phyloP scores from a whole-genome alignment of 1,139 yeast species.

The Geotrichum macrosporum region DNA sequence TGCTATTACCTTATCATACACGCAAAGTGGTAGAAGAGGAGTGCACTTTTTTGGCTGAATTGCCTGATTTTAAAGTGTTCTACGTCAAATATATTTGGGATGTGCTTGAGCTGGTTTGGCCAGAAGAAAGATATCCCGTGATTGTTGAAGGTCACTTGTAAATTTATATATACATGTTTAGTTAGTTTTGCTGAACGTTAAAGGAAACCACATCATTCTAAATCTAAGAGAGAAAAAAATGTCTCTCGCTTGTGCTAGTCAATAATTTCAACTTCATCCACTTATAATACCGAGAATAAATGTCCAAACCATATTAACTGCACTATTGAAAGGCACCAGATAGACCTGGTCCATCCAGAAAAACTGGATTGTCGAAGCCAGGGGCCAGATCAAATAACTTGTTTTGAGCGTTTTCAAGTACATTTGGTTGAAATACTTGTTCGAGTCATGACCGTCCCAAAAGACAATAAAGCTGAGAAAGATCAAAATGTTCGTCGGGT shows the following conservation, averaged over 20 bases:
- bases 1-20: slow-evolving; percentile 68
- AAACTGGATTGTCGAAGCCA: slow-evolving; percentile 37
- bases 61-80: slow-evolving; percentile 52
- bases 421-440: slow-evolving; percentile 33
- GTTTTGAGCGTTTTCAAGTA: slow-evolving; percentile 31
- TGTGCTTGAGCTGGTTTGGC: slow-evolving; percentile 66
- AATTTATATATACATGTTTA: too few species aligned
- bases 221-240: too few species aligned
- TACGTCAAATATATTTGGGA: slow-evolving; percentile 80
- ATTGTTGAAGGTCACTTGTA: slow-evolving; percentile 20
- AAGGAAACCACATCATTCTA: too few species aligned
- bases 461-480: slow-evolving; percentile 36
- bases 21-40: slow-evolving; percentile 65
- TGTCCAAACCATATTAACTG: slow-evolving; percentile 39
- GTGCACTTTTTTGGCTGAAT: slow-evolving; percentile 44
- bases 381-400: slow-evolving; percentile 39
- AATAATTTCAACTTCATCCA: neutral
- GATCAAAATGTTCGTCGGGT: slow-evolving; percentile 36
- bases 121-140: slow-evolving; percentile 21
- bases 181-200: too few species aligned
- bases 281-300: slow-evolving; percentile 34
- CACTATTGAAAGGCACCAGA: slow-evolving; percentile 37
- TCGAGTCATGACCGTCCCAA: slow-evolving; percentile 39
- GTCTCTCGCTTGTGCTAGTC: neutral
- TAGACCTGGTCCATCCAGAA: slow-evolving; percentile 32